These are phyloP conservation scores for Penicilliopsis zonata DNA, from an alignment of 495 filamentous ascomycete genomes.

Conservation along the genomic window DNA sequence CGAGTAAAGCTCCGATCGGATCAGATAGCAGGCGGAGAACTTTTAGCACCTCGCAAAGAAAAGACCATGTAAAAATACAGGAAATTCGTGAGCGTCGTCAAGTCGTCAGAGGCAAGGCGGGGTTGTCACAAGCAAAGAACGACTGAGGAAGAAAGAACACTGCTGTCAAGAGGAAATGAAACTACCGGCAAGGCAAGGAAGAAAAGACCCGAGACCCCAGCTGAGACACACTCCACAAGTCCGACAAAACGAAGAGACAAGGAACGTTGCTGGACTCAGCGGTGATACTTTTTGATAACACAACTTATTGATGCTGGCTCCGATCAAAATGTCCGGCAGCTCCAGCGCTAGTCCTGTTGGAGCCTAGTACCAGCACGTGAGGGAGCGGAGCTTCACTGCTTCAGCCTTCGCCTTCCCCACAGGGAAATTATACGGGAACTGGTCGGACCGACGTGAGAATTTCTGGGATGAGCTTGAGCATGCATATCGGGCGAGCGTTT, in stretches of 20 bases:
- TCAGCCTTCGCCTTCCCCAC: no score
- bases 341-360: not conserved
- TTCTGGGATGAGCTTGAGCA: no score
- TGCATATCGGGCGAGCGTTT: no score
- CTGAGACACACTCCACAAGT: not conserved
- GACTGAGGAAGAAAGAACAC: conserved; percentile 1
- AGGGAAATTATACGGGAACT: no score
- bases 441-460: no score
- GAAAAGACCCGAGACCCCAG: not conserved
- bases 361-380: conserved; percentile 1
- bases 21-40: conserved; percentile 5
- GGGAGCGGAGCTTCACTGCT: no score
- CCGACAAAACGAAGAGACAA: not conserved
- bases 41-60: conserved; percentile 3
- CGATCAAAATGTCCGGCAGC: not conserved
- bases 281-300: no score
- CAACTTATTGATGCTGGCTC: no score
- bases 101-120: conserved; percentile 23
- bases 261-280: no score
- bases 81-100: conserved; percentile 37
- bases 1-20: conserved; percentile 2
- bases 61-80: conserved; percentile 19
- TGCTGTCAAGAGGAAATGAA: no score
- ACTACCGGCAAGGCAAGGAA: no score
- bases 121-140: conserved; percentile 4